A percentile compares a stretch with the other conserved stretches of the same genome.
phyloP scores from a whole-genome alignment of 176 grass and related monocot genomes.

The Ampelocalamus luodianensis region DNA sequence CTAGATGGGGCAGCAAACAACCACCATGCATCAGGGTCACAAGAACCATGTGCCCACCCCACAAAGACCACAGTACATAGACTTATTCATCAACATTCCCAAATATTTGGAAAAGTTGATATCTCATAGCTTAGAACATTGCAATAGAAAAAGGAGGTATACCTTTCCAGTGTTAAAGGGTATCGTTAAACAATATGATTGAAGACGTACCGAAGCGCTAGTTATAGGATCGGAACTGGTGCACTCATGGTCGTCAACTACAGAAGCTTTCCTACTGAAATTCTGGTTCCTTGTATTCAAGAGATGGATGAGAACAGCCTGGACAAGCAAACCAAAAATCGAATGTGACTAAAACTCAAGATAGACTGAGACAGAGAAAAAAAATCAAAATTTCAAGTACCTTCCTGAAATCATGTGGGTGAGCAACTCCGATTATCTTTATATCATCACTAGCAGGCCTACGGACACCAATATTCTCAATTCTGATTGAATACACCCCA shows the following conservation, averaged over 20 bases:
- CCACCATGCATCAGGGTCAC: no score
- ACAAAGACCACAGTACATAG: no score
- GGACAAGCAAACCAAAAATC: slow-evolving; percentile 6
- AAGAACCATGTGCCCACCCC: no score
- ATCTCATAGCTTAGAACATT: background rate
- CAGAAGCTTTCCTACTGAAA: slow-evolving; percentile 48
- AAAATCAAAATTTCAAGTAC: slow-evolving; percentile 31
- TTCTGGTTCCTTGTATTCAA: slow-evolving; percentile 49
- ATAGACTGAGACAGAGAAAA: slow-evolving; percentile 13
- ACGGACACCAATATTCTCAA: slow-evolving; percentile 60
- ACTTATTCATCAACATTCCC: no score
- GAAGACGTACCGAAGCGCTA: slow-evolving; percentile 33
- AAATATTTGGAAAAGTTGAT: no score
- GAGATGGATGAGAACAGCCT: slow-evolving; percentile 61
- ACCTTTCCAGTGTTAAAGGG: background rate
- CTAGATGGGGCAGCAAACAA: no score
- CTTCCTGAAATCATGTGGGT: slow-evolving; percentile 67
- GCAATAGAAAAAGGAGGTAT: background rate
- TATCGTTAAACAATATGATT: background rate
- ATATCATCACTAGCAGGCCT: slow-evolving; percentile 63
- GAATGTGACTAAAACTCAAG: background rate
- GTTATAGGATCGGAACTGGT: slow-evolving; percentile 33
- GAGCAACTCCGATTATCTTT: slow-evolving; percentile 55
- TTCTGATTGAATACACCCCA: slow-evolving; percentile 67
- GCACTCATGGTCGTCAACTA: slow-evolving; percentile 28